A percentile compares a stretch with the other conserved stretches of the same genome.
Conservation (phyloP, 2,329 filamentous ascomycete genomes). For the Ophiostoma australiae region DNA sequence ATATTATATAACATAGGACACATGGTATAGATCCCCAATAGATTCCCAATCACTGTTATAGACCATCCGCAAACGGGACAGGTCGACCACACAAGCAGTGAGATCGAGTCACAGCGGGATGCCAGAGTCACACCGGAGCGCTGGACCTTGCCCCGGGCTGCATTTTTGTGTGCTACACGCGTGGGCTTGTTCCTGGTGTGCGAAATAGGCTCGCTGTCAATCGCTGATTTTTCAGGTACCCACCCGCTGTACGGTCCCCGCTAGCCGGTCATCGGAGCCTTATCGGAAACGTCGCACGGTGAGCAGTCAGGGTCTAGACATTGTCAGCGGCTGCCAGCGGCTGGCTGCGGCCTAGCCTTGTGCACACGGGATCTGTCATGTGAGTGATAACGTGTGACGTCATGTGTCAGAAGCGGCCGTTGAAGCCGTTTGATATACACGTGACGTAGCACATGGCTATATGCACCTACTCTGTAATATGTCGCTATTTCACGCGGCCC, state of each 20-base stretch:
- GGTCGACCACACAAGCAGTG: neutral
- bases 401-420: neutral
- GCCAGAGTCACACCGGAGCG: conserved; percentile 16
- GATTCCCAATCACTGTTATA: neutral
- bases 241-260: neutral
- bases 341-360: neutral
- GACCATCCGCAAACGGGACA: neutral
- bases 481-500: neutral
- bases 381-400: neutral
- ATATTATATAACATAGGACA: neutral
- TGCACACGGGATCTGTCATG: neutral
- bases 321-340: neutral
- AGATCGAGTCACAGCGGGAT: conserved; percentile 12
- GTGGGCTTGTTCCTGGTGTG: neutral
- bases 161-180: conserved; percentile 8
- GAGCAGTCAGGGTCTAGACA: neutral
- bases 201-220: conserved; percentile 11
- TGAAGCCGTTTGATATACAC: neutral
- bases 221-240: conserved; percentile 17
- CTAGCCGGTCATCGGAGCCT: conserved; percentile 18
- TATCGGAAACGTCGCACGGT: conserved; percentile 4
- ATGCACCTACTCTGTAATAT: neutral
- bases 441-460: neutral
- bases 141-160: conserved; percentile 15
- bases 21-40: neutral